These are phyloP conservation scores for Mucor racemosus DNA, from an alignment of 371 early-diverging fungal genomes.

Conservation along the genomic window DNA sequence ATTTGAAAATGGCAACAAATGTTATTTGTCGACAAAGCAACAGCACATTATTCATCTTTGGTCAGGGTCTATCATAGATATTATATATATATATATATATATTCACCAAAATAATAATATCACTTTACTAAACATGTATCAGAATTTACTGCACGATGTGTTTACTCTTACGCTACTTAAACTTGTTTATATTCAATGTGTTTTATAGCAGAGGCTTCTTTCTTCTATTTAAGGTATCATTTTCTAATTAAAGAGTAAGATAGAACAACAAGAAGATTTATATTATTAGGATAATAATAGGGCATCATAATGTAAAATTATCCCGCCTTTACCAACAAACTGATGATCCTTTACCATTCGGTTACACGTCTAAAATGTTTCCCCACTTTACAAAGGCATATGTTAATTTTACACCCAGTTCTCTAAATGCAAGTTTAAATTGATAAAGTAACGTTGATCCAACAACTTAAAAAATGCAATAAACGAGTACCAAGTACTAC, in stretches of 20 bases:
- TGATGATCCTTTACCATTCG: not conserved
- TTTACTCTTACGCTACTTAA: too few relatives aligned
- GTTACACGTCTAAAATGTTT: not conserved
- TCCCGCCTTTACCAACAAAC: not conserved
- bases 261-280: not conserved
- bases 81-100: too few relatives aligned
- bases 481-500: too few relatives aligned
- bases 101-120: too few relatives aligned
- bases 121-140: too few relatives aligned
- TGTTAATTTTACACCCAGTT: not conserved
- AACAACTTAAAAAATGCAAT: not conserved
- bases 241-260: not conserved
- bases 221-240: not conserved
- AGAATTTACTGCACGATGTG: too few relatives aligned
- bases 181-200: too few relatives aligned
- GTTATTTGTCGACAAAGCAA: too few relatives aligned
- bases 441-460: not conserved
- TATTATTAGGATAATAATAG: not conserved
- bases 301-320: not conserved
- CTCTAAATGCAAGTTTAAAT: conserved; percentile 1
- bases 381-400: not conserved
- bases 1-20: too few relatives aligned
- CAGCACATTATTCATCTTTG: too few relatives aligned
- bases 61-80: too few relatives aligned
- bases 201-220: too few relatives aligned